Evolutionary conservation across 1,284 basidiomycete genomes (phyloP).

Genomic region (Fomes fomentarius): DNA sequence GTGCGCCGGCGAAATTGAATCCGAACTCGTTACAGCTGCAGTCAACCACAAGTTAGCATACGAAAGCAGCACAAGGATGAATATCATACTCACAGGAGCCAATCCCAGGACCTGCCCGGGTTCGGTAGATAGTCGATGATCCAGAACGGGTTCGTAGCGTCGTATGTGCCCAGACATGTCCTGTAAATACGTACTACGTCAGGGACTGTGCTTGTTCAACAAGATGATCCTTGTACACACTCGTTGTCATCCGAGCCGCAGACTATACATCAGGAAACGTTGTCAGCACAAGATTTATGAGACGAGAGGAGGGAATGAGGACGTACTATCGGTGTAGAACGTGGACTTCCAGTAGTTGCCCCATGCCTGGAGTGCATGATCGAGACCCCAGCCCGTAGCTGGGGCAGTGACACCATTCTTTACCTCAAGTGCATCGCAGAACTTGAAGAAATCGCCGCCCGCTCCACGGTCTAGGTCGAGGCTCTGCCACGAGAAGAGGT

Average conservation of each 20-base stretch:
- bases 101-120: constrained; percentile 53
- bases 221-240: constrained; percentile 33
- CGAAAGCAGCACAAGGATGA: too few relatives aligned
- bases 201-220: neutral
- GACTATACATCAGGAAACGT: constrained; percentile 36
- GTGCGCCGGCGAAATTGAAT: constrained; percentile 59
- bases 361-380: constrained; percentile 64
- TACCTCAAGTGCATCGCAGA: constrained; percentile 77
- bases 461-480: constrained; percentile 48
- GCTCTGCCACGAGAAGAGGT: constrained; percentile 55
- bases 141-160: constrained; percentile 47
- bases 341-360: constrained; percentile 52
- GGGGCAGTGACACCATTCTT: constrained; percentile 59
- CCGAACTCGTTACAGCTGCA: constrained; percentile 66
- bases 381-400: constrained; percentile 61
- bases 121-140: constrained; percentile 55
- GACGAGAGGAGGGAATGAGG: neutral
- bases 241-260: constrained; percentile 41
- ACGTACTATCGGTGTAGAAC: constrained; percentile 45
- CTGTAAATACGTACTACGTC: constrained; percentile 31
- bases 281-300: neutral
- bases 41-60: neutral
- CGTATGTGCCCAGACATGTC: constrained; percentile 60
- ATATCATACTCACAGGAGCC: constrained; percentile 50
- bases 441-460: constrained; percentile 53